Evolutionary conservation across 2,329 filamentous ascomycete species (phyloP), one percentile per base, ranked within the genome.

Genomic region (Ceratocystis ficicola): DNA sequence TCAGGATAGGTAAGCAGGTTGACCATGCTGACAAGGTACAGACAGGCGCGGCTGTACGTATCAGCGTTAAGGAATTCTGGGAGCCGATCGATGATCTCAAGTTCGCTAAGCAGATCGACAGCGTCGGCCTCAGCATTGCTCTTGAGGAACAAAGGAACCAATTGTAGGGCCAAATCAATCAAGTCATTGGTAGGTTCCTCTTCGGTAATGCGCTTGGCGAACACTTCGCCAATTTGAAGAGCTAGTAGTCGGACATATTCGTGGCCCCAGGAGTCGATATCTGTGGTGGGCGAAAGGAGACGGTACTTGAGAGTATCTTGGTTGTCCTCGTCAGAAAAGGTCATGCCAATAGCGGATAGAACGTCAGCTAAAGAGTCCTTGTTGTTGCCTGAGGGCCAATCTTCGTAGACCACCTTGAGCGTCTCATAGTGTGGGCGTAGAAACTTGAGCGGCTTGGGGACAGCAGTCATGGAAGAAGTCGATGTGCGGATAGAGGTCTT

Each of bases 11-110:
- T 96, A 75, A 99, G 85, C 22, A 99, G 84, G 73, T 94, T 95
- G 70, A 99, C 94, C 89, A 97, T 97, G 80, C 90, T 95, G 71
- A 95, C 90, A 87, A 99, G 96, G 78, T 99, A 99, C 70, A 99
- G 78, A 74, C 94, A 97, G 66, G 96, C 94, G 73, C 94, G 82
- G 64, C 88, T 81, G 75, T 95, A 99, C 30, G 92, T 97, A 77
- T 97, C 87, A 75, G 95, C 88, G 75, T 99, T 94, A 64, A 99
- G 82, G 72, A 92, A 95, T 70, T 90, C 83, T 66, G 90, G 86
- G 59, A 99, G 88, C 73, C 92, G 80, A 73, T 96, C 90, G 70
- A 99, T 97, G 74, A 96, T 96, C 77, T 99, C 94, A 68, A 99
- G 80, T 77, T 99, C 95, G 74, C 91, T 96, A 81, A 99, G 85